Conservation (phyloP, 2,329 filamentous ascomycete species). For the Cytospora piceicola region DNA sequence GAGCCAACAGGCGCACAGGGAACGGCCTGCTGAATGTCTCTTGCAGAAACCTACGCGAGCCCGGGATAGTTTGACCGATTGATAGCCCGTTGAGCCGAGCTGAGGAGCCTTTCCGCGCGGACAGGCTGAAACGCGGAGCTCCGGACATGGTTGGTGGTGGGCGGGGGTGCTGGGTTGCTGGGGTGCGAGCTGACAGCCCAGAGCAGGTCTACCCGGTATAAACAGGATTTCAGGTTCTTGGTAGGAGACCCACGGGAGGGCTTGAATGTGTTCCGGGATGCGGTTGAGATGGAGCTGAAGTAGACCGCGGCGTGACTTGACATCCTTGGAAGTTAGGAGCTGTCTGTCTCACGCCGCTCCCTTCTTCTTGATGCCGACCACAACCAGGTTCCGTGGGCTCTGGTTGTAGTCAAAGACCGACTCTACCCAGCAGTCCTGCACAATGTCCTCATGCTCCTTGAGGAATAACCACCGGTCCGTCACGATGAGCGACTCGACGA, state of each 20-base stretch:
- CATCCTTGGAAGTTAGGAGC: too few species aligned
- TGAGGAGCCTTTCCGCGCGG: not conserved
- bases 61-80: not conserved
- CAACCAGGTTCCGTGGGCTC: conserved; percentile 89
- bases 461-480: conserved; percentile 89
- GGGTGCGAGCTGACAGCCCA: not conserved
- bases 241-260: not conserved
- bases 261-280: too few species aligned
- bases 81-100: not conserved
- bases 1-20: not conserved
- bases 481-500: conserved; percentile 89
- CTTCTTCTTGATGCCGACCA: conserved; percentile 79
- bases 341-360: not conserved
- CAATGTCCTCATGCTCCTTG: conserved; percentile 71
- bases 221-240: not conserved
- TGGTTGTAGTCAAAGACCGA: conserved; percentile 85
- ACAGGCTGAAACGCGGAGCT: not conserved
- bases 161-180: too few species aligned
- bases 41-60: not conserved
- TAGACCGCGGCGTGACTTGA: not conserved
- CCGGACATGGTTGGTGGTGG: not conserved
- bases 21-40: not conserved
- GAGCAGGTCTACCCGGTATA: not conserved
- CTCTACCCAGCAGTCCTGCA: conserved; percentile 85
- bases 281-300: not conserved